Percentiles rank a stretch among this genome's conserved stretches.
These are phyloP conservation scores for Cardiospermum halicacabum DNA, from an alignment of 345 rosid species.

Conservation along the genomic window DNA sequence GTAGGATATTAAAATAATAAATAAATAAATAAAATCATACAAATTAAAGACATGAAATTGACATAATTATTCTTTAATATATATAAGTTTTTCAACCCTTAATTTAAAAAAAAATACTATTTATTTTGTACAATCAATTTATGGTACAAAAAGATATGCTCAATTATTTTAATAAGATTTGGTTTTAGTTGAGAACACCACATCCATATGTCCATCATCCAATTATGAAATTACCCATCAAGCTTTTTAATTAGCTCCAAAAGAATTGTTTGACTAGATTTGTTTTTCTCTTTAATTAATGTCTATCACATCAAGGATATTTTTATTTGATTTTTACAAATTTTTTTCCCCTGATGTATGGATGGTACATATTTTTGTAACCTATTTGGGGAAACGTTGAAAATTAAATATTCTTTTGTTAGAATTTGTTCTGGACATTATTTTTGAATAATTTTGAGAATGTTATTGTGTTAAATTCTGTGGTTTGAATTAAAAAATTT, in stretches of 20 bases:
- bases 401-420: background rate
- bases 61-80: background rate
- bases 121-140: too few species aligned
- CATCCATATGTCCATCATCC: background rate
- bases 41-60: background rate
- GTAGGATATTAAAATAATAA: too few species aligned
- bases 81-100: background rate
- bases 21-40: background rate
- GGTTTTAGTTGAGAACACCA: background rate
- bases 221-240: background rate
- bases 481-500: background rate
- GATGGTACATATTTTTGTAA: background rate
- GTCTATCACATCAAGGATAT: background rate
- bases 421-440: background rate
- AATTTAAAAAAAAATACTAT: background rate
- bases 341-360: background rate
- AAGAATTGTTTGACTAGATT: background rate
- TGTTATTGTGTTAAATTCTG: background rate
- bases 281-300: background rate
- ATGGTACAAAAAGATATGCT: background rate
- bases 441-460: background rate
- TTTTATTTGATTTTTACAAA: background rate
- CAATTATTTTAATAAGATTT: background rate
- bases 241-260: constrained; percentile 1
- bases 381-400: background rate